Evolutionary conservation across 352 stramenopile species (phyloP), one percentile per base, ranked within the genome.

Genomic region (Pythium pyrilobum): DNA sequence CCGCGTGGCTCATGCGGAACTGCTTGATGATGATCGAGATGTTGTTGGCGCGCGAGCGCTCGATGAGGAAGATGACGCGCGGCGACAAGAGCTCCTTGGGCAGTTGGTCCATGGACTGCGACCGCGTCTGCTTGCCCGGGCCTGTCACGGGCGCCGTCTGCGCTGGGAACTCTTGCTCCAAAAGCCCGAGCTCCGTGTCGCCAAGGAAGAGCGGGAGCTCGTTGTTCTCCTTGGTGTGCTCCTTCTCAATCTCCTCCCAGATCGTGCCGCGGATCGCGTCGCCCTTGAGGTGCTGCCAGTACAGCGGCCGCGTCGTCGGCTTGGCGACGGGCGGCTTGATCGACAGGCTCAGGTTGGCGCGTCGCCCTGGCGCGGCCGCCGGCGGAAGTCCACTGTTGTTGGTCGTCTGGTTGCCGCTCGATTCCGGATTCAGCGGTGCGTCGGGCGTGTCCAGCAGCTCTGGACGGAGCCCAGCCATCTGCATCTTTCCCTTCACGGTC

Each of bases 1-100:
- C 74, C 0, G 75, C 68, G 40, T 90, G 81, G 71, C 77, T 96
- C 73, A 98, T 96, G 40, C 95, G 87, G 38, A 98, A 89, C 60
- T 97, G 87, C 61, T 96, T 97, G 37, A 98, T 80, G 61, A 97
- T 97, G 61, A 99, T 99, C 16, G 93, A 97, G n/a, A 98, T 95
- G 52, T 93, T 93, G 62, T 91, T 91, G 6, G 81, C 77, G 5
- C 81, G 64, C 2, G 62, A 72, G 20, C 81, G 70, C 27, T 91
- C 81, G 47, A 91, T 91, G 33, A 91, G 52, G 50, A 89, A 91
- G 5, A 91, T 76, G 12, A 91, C 52, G 7, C 72, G 70, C 9
- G 81, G 81, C 1, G 81, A 89, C 7, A 56, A 46, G 1, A 82
- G 25, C 16, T 66, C 65, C 44, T 69, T 71, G 4, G 65, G 64